Evolutionary conservation across 345 rosid genomes (phyloP), one percentile per base, ranked within the genome.

Genomic region (Sisymbrium altissimum): DNA sequence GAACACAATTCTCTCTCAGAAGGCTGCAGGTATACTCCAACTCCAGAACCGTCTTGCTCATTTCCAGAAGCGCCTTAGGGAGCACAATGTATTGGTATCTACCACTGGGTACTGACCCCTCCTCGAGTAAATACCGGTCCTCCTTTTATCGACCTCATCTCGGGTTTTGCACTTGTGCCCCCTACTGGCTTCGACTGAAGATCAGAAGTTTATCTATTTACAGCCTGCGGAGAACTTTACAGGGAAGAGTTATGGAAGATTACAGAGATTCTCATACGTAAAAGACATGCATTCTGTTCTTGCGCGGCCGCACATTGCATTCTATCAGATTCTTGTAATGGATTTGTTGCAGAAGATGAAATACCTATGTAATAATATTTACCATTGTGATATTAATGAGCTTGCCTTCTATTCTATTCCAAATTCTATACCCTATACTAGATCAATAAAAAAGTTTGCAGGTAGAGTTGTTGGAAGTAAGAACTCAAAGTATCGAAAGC

Each of bases 41-140:
- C 72, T 94, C 50, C 98, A 94, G 80, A 81, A 82, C 58, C 97
- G 82, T 54, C 81, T 91, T 80, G 93, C 88, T 21, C 86, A 85
- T 59, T 95, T 95, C 74, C 99, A 95, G 83, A 91, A 81, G 79
- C 97, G 89, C 35, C 75, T 95, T 46, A 92, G 89, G 87, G 99
- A 92, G 79, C 96, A 95, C 56, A 92, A 90, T 36, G 91, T 92
- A 8, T 78, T 95, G 72, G 93, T 88, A 63, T 87, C 97, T 72
- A 66, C 74, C 50, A 80, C 87, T 32, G 97, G 93, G 49, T 88
- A 85, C 81, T 89, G 80, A 84, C 43, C 44, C 17, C 64, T 44
- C 59, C 72, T 49, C 70, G 66, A 74, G 68, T 57, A 39, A 15
- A 25, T 40, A 76, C 53, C 14, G 60, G 61, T 38, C 80, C 75